A percentile compares a stretch with the other conserved stretches of the same genome.
Conservation (phyloP, 2,329 filamentous ascomycete genomes). For the Penicillium digitatum region DNA sequence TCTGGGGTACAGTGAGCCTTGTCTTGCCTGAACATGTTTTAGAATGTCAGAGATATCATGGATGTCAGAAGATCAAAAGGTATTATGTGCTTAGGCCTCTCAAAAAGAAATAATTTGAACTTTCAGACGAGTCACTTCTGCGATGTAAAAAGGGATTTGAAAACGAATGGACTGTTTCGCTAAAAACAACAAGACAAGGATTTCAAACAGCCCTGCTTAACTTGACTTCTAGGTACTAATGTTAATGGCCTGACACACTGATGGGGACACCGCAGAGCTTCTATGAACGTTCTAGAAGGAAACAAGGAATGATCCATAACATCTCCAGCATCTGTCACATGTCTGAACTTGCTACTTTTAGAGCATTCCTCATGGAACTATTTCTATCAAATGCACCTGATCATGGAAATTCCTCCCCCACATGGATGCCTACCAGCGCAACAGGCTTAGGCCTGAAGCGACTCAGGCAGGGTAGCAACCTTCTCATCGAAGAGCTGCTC, state of each 20-base stretch:
- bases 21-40: background rate
- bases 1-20: conserved; percentile 3
- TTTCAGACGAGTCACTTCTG: background rate
- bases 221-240: background rate
- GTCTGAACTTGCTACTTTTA: conserved; percentile 14
- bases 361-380: conserved; percentile 7
- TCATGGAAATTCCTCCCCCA: conserved; percentile 12
- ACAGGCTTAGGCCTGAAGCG: conserved; percentile 16
- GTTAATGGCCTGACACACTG: background rate
- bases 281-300: background rate
- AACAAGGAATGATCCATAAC: background rate
- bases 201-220: background rate
- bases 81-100: background rate
- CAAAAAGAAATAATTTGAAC: background rate
- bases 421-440: background rate
- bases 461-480: conserved; percentile 62
- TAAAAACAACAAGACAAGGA: background rate
- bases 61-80: background rate
- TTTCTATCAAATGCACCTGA: conserved; percentile 16
- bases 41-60: background rate
- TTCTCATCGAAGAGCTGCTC: conserved; percentile 82
- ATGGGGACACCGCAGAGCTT: background rate
- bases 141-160: background rate
- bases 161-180: background rate
- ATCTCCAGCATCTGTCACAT: background rate